These are phyloP conservation scores for Amanita rubescens DNA, from an alignment of 768 basidiomycete species.

Conservation along the genomic window DNA sequence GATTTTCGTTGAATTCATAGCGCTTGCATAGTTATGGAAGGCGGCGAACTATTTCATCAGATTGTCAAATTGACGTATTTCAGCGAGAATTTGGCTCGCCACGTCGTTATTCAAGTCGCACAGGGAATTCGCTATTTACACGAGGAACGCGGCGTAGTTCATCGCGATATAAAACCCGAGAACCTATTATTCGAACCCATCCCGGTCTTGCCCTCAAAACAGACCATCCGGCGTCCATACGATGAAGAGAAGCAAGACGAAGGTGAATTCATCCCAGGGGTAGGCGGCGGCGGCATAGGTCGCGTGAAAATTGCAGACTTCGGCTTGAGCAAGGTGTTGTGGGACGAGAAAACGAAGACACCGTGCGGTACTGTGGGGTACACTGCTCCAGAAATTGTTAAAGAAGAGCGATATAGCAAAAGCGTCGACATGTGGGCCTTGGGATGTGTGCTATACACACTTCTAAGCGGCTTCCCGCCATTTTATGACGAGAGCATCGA, in stretches of 20 bases:
- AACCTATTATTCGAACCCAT: slow-evolving; percentile 93
- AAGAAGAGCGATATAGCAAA: slow-evolving; percentile 94
- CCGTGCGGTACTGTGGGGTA: slow-evolving; percentile 99
- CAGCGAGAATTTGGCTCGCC: slow-evolving; percentile 92
- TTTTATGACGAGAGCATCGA: slow-evolving; percentile 99
- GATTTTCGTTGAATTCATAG: slow-evolving; percentile 8
- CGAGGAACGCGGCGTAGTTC: slow-evolving; percentile 96
- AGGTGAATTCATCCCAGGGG: slow-evolving; percentile 86
- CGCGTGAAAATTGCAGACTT: slow-evolving; percentile 99
- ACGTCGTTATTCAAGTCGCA: slow-evolving; percentile 95
- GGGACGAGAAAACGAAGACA: slow-evolving; percentile 99
- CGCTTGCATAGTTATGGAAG: slow-evolving; percentile 73
- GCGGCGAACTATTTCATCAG: slow-evolving; percentile 97
- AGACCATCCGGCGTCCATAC: slow-evolving; percentile 71
- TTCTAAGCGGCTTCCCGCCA: slow-evolving; percentile 95
- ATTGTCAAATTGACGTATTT: slow-evolving; percentile 99
- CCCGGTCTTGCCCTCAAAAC: slow-evolving; percentile 82
- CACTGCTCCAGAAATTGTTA: slow-evolving; percentile 98
- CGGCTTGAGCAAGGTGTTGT: slow-evolving; percentile 93
- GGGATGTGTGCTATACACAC: slow-evolving; percentile 97
- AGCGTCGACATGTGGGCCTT: slow-evolving; percentile 99
- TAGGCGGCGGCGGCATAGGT: slow-evolving; percentile 96
- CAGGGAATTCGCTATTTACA: slow-evolving; percentile 93
- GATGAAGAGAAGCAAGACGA: slow-evolving; percentile 99
- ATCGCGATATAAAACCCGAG: slow-evolving; percentile 99